Conservation (phyloP, 768 basidiomycete species). For the Vishniacozyma victoriae region DNA sequence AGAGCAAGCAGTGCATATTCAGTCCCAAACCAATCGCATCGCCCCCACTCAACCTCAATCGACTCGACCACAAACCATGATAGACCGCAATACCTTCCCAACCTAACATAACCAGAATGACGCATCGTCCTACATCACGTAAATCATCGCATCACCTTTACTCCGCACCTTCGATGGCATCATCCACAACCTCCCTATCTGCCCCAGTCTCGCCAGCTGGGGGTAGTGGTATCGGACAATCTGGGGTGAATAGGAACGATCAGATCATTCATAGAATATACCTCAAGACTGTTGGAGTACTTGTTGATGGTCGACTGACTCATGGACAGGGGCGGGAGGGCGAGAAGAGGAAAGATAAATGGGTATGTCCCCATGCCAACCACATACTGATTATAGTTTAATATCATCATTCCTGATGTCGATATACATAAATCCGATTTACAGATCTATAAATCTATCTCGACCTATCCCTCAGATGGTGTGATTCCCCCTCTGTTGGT, state of each 20-base stretch:
- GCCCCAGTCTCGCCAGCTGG: no score
- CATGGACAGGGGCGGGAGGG: slow-evolving; percentile 15
- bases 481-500: slow-evolving; percentile 40
- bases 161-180: no score
- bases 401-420: slow-evolving; percentile 35
- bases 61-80: no score
- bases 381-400: slow-evolving; percentile 35
- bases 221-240: no score
- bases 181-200: no score
- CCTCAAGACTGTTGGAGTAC: slow-evolving; percentile 41
- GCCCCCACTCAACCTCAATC: no score
- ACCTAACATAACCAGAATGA: no score
- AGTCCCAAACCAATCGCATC: no score
- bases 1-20: no score
- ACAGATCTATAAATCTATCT: slow-evolving; percentile 32
- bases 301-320: slow-evolving; percentile 39
- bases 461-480: slow-evolving; percentile 18
- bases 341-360: slow-evolving; percentile 36
- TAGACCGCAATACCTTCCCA: no score
- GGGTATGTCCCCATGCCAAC: slow-evolving; percentile 27
- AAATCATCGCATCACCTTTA: no score
- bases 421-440: slow-evolving; percentile 41
- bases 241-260: slow-evolving; percentile 22
- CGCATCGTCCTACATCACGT: no score
- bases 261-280: slow-evolving; percentile 43